Evolutionary conservation across 2,329 filamentous ascomycete genomes (phyloP), one percentile per base, ranked within the genome.

Genomic region (Venturia aucupariae): DNA sequence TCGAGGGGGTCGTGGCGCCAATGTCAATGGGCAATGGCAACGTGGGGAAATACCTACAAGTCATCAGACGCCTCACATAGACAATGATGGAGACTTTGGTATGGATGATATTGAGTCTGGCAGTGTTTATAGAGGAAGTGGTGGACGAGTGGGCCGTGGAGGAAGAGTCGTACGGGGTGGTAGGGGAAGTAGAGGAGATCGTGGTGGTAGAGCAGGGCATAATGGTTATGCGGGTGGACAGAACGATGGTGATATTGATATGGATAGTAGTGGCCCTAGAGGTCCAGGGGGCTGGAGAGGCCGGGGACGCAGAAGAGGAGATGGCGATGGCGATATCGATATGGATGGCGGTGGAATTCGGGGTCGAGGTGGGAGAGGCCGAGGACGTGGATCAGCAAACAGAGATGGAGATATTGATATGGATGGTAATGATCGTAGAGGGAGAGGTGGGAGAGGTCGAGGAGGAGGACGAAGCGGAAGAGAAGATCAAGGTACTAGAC

Each of bases 31-130:
- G 13, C 44, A 22, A 22, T 48, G 44, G 44, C 44, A 48, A 24
- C 6, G 44, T 10, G n/a, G n/a, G 6, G 5, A n/a, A 10, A 24
- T n/a, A 22, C 44, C 44, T 11, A n/a, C 5, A 11, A 24, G n/a
- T 48, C 44, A 46, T 46, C 42, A 48, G n/a, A 48, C 44, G 24
- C 44, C 44, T 48, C 44, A n/a, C n/a, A n/a, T 48, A 48, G 44
- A 48, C 22, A 11, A 10, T 24, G 44, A 48, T 22, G 44, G 44
- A 22, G 44, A 48, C 8, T 24, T 24, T 3, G 8, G 7, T 24
- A 48, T 48, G 44, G n/a, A n/a, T 13, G 44, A 22, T n/a, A n/a
- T n/a, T 10, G 44, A 48, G n/a, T 22, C 44, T 48, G 44, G 44
- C 10, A 48, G n/a, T 48, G n/a, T 11, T 10, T 10, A 24, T 48